Conservation (phyloP, 1,139 yeast species). For the Schwanniomyces etchellsii region DNA sequence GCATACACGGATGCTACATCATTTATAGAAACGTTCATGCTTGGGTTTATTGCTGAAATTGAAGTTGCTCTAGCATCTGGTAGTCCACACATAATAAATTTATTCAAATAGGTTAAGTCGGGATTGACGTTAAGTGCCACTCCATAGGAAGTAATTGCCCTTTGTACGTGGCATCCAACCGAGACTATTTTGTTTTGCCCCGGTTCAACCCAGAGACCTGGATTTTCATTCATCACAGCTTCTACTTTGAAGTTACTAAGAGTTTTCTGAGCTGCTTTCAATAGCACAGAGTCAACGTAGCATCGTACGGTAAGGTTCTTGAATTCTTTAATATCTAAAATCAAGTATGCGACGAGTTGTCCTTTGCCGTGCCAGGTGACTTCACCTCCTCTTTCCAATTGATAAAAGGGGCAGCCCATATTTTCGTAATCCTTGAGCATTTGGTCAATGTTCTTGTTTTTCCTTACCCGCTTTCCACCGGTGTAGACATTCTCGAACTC, state of each 20-base stretch:
- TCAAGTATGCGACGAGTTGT: conserved; percentile 80
- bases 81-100: conserved; percentile 82
- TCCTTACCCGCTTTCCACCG: conserved; percentile 77
- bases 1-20: conserved; percentile 50
- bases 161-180: conserved; percentile 79
- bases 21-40: conserved; percentile 20
- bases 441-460: conserved; percentile 30
- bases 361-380: conserved; percentile 97
- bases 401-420: conserved; percentile 48
- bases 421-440: conserved; percentile 34
- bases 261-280: conserved; percentile 54
- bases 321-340: conserved; percentile 67
- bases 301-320: conserved; percentile 61
- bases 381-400: conserved; percentile 92
- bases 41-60: conserved; percentile 18
- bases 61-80: conserved; percentile 47
- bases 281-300: conserved; percentile 64
- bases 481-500: conserved; percentile 84
- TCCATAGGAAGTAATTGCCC: conserved; percentile 88
- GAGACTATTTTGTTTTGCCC: conserved; percentile 69
- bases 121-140: conserved; percentile 76
- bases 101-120: conserved; percentile 64
- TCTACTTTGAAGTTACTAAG: conserved; percentile 42
- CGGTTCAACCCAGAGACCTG: conserved; percentile 75
- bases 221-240: conserved; percentile 53